phyloP scores from a whole-genome alignment of 2,329 filamentous ascomycete genomes.

The Fusarium musae region DNA sequence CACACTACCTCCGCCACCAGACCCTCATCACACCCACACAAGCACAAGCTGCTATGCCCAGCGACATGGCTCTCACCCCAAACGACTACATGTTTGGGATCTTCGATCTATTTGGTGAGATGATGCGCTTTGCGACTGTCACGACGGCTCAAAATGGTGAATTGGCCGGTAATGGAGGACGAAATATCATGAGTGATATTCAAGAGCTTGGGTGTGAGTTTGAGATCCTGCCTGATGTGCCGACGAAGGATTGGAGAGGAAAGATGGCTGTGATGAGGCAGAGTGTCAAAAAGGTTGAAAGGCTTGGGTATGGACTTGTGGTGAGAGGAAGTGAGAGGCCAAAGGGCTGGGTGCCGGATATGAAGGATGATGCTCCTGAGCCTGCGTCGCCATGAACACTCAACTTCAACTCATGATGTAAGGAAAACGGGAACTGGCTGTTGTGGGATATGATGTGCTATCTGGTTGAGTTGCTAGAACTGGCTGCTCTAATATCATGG shows the following conservation, averaged over 20 bases:
- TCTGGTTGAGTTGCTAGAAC: constrained; percentile 21
- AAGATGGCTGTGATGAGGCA: constrained; percentile 89
- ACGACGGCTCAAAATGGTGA: constrained; percentile 79
- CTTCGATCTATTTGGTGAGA: constrained; percentile 93
- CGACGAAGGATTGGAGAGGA: constrained; percentile 69
- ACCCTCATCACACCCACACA: constrained; percentile 76
- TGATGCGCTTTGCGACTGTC: constrained; percentile 97
- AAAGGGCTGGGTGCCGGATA: constrained; percentile 90
- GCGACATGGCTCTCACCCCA: constrained; percentile 72
- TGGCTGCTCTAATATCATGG: not conserved
- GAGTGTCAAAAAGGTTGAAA: constrained; percentile 95
- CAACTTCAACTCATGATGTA: not conserved
- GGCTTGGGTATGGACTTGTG: constrained; percentile 85
- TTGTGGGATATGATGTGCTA: constrained; percentile 5
- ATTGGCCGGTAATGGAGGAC: constrained; percentile 53
- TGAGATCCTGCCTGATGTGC: constrained; percentile 75
- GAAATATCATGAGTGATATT: constrained; percentile 82
- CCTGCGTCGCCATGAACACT: constrained; percentile 43
- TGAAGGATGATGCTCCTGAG: constrained; percentile 55
- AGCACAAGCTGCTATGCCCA: constrained; percentile 60
- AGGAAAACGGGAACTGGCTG: not conserved
- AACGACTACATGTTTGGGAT: constrained; percentile 92
- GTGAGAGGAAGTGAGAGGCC: constrained; percentile 90
- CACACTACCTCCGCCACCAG: constrained; percentile 85
- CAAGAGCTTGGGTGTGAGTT: constrained; percentile 80